Evolutionary conservation across 345 rosid genomes (phyloP).

Genomic region (Euclidium syriacum): DNA sequence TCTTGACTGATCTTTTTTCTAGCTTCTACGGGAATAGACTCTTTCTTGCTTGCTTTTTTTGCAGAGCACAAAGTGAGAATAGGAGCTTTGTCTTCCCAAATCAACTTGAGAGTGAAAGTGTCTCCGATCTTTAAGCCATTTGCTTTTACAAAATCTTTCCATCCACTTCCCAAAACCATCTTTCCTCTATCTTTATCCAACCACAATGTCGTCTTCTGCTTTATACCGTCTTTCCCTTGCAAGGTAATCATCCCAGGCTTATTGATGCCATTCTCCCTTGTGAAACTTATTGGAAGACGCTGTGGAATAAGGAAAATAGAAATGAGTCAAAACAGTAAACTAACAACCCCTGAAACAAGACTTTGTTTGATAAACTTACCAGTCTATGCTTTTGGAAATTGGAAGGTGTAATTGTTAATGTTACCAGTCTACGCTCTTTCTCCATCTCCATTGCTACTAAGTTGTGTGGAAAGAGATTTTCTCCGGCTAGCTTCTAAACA

Average conservation of each 20-base stretch:
- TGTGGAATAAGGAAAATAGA: neutral
- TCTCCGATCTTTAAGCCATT: conserved; percentile 16
- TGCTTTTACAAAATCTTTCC: conserved; percentile 24
- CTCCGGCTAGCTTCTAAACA: too few species aligned
- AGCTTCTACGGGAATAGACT: neutral
- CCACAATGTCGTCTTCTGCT: conserved; percentile 24
- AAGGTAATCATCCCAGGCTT: conserved; percentile 23
- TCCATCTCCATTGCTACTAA: too few species aligned
- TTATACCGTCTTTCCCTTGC: conserved; percentile 22
- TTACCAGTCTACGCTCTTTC: neutral
- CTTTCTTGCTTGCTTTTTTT: neutral
- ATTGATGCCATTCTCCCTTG: conserved; percentile 22
- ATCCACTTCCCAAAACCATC: conserved; percentile 26
- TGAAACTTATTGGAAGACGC: conserved; percentile 27
- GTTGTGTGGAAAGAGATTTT: too few species aligned
- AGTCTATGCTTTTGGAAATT: conserved; percentile 21
- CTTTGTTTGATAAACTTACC: neutral
- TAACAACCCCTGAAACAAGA: neutral
- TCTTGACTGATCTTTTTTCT: neutral
- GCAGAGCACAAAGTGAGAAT: conserved; percentile 9
- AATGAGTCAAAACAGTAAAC: neutral
- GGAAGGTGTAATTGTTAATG: conserved; percentile 22
- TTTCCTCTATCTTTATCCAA: conserved; percentile 16
- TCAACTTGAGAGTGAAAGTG: neutral
- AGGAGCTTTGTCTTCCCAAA: conserved; percentile 25